Evolutionary conservation across 208 protist genomes (phyloP), one percentile per base, ranked within the genome.

Genomic region (Trypanosoma rangeli): DNA sequence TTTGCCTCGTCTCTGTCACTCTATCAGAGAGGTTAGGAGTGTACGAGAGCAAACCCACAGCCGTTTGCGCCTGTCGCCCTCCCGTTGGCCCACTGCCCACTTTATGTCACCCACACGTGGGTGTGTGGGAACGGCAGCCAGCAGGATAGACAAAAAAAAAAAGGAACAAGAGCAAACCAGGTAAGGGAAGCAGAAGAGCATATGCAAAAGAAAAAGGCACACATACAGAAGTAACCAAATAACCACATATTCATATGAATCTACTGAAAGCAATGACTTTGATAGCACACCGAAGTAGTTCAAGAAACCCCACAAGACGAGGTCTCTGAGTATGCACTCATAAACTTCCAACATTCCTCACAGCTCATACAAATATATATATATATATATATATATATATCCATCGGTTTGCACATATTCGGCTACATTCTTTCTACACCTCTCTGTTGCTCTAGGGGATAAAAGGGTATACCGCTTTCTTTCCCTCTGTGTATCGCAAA

Each of bases 101-200:
- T 9, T 46, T 18, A 46, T 46, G 8, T 18, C 13, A 18, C 42
- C 42, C 8, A 46, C n/a, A 15, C 33, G 50, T 46, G 31, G 54
- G 35, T 26, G 33, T 29, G 29, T 1, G 31, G 8, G 28, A 4
- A 58, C 46, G 3, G 24, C 62, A 52, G 22, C 68, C 8, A 68
- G 53, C 16, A 63, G 33, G 35, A 52, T 33, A 4, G 31, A 61
- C 55, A 64, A 66, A 59, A 50, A 61, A 70, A 77, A 65, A 57
- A 55, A 62, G 67, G 63, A 31, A 67, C 49, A 49, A 57, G 2
- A 54, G n/a, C n/a, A 29, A 54, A 64, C 2, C 33, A 7, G 33
- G 8, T 37, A 37, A 7, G 33, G 33, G 33, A 7, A 7, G 7
- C 33, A 37, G 4, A 7, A 37, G 33, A 37, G 33, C 33, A 37